phyloP scores from a whole-genome alignment of 805 yeast genomes.

The Barnettozyma botsteinii region DNA sequence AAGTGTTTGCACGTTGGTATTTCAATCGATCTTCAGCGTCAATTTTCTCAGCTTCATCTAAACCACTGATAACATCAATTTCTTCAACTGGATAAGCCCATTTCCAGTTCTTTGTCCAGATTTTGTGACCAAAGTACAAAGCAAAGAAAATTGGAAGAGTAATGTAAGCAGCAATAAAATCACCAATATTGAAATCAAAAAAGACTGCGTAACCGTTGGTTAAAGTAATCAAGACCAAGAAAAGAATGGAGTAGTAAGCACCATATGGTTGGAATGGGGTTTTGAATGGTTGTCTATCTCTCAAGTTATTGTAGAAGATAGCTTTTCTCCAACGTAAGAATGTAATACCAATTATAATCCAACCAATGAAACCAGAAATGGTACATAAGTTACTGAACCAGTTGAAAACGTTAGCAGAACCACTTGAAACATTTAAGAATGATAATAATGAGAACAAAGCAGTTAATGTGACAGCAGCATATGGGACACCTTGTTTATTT shows the following conservation, averaged over 20 bases:
- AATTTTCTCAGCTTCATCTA: constrained; percentile 50
- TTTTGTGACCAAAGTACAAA: constrained; percentile 54
- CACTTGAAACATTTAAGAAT: constrained; percentile 58
- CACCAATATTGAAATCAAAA: constrained; percentile 39
- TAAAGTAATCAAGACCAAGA: constrained; percentile 47
- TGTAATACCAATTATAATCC: constrained; percentile 64
- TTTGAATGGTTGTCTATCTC: constrained; percentile 52
- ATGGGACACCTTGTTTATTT: constrained; percentile 68
- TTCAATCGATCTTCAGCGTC: constrained; percentile 15
- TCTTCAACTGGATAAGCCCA: constrained; percentile 49
- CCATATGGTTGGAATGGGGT: constrained; percentile 53
- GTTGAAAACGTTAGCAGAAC: constrained; percentile 52
- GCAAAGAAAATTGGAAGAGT: constrained; percentile 52
- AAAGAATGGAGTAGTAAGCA: constrained; percentile 45
- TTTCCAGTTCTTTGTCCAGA: constrained; percentile 38
- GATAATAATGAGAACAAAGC: constrained; percentile 51
- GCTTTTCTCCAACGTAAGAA: constrained; percentile 69
- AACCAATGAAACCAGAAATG: constrained; percentile 69
- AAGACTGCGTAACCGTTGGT: constrained; percentile 75
- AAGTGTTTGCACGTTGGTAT: constrained; percentile 6
- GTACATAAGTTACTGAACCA: constrained; percentile 76
- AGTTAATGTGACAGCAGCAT: constrained; percentile 39
- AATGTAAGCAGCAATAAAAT: constrained; percentile 68
- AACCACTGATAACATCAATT: constrained; percentile 55
- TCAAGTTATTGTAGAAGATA: constrained; percentile 43